Evolutionary conservation across 2,329 filamentous ascomycete species (phyloP), one percentile per base, ranked within the genome.

Genomic region (Blastomyces emzantsi): DNA sequence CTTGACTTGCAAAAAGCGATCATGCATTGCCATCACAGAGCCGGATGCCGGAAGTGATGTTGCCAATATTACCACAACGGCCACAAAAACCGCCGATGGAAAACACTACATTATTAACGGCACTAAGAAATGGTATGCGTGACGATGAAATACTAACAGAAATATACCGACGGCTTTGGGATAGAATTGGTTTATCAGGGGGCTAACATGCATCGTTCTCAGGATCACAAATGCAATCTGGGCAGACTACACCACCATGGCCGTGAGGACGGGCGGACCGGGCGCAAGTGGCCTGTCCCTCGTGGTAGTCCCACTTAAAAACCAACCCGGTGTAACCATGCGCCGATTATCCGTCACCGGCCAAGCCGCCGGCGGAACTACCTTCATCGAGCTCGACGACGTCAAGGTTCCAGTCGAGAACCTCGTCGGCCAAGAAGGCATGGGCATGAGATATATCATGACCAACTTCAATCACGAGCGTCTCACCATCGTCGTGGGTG

Each of bases 391-490:
- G 71, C 80, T 92, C 1, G 88, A 90, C 69, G 87, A 91, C 62
- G 89, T 91, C 25, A 81, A 84, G 64, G 88, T 92, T 0, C 88
- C 88, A 0, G 81, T 85, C 0, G 82, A 83, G 70, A 90, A 91
- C 71, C 75, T 91, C 8, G 84, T 92, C 64, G 89, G 88, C 2
- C 68, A 79, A 25, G 88, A 91, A 73, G 88, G 87, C 13, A 77
- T 83, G 69, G 89, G 89, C 5, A 90, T 92, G 87, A 82, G 79
- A 64, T 89, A 89, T 70, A 83, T 89, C 70, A 90, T 89, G 87
- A 87, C 84, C 62, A 90, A 91, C 76, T 91, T 91, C 82, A 91
- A 91, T 76, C 88, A 91, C 73, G 89, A 92, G 73, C 83, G 88
- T 0, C 78, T 91, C 13, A 81, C 81, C 19, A 89, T 91, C 66